Percentiles rank a stretch among this genome's conserved stretches.
These are phyloP conservation scores for Fusarium tuaranense DNA, from an alignment of 2,329 filamentous ascomycete species.

Conservation along the genomic window DNA sequence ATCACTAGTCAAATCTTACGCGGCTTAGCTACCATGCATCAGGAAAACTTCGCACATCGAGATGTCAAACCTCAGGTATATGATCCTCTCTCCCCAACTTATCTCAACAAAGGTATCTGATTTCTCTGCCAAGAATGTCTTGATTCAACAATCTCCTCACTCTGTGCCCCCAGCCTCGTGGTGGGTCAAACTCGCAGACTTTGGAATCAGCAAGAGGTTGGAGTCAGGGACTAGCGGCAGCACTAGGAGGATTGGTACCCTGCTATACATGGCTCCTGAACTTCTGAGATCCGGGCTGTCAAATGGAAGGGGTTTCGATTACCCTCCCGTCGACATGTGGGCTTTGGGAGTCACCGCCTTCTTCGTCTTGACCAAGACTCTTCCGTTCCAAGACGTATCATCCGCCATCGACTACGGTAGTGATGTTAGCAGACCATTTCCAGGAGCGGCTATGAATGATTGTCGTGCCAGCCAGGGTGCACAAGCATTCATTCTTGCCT, in stretches of 20 bases:
- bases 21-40: not conserved
- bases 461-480: not conserved
- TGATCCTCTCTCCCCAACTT: not conserved
- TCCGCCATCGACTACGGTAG: not conserved
- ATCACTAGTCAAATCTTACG: not conserved
- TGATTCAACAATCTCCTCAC: not conserved
- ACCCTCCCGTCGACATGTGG: not conserved
- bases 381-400: not conserved
- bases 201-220: not conserved
- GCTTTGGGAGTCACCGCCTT: not conserved
- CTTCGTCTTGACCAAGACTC: not conserved
- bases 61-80: not conserved
- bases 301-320: not conserved
- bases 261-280: not conserved
- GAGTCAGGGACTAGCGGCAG: not conserved
- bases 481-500: not conserved
- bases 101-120: not conserved
- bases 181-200: not conserved
- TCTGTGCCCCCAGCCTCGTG: not conserved
- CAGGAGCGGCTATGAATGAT: not conserved
- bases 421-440: not conserved
- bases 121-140: not conserved
- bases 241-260: not conserved
- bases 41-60: not conserved
- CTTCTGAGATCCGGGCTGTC: not conserved